Base-by-base conservation (phyloP, 73 alveolate species). In the Paraurostyla sp. region DNA sequence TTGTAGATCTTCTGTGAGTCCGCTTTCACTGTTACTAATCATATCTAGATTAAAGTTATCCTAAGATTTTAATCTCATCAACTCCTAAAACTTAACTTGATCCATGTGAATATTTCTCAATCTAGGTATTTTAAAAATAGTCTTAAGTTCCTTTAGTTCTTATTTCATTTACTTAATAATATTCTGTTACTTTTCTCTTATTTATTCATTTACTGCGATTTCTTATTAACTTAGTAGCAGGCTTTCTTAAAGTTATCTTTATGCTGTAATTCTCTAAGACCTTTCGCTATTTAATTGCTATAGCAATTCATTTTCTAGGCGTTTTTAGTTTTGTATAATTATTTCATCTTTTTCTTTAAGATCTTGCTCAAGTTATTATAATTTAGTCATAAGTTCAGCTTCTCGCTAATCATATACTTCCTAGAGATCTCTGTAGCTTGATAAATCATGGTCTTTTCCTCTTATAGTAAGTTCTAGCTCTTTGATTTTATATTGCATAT, bases 71-170 rank as follows among this genome's bases (percentile, higher is more conserved):
- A 73, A 38, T 48, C 46, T 73, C 29, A 32, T 0, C 50, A 73
- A 27, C 15, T 73, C 86, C 29, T 73, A 68, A 36, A 45, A 73
- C 20, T 42, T 48, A 1, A 73, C 56, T 46, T 73, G 7, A 45
- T 73, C 56, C 71, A 73, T 73, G 51, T 73, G 86, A 1, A 73
- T 73, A 73, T 73, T 48, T 50, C 86, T 73, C 1, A 73, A 27
- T 46, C 86, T 73, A 25, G 86, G 86, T 22, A 73, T 73, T 27
- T 73, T 73, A 9, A 73, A 46, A 0, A 73, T 48, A 51, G 36
- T 73, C 36, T 73, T 73, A 18, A 73, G 52, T 45, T 73, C 86
- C 36, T 73, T 73, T 32, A 73, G 0, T 73, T 73, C 86, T 25
- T 25, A 9, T 29, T 73, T 73, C 13, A 73, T 30, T 25, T 73